Percentiles rank a stretch among this genome's conserved stretches.
These are phyloP conservation scores for Ganoderma multipileum DNA, from an alignment of 1,284 basidiomycete genomes.

Conservation along the genomic window DNA sequence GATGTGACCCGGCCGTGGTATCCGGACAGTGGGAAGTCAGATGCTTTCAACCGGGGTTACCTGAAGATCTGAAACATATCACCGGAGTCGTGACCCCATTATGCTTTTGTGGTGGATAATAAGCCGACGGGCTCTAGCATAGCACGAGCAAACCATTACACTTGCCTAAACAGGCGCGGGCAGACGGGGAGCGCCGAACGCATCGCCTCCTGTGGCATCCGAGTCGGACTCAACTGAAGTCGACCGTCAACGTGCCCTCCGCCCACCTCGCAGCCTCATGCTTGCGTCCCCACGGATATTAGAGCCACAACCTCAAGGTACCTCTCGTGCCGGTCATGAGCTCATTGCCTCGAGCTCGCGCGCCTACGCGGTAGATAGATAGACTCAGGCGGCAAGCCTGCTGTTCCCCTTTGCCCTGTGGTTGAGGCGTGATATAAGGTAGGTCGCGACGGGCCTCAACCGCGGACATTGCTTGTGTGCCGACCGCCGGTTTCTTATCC, in stretches of 20 bases:
- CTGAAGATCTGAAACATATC: too few relatives aligned
- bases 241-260: background rate
- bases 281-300: background rate
- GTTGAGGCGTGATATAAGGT: conserved; percentile 22
- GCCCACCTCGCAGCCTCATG: conserved; percentile 14
- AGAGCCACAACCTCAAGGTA: conserved; percentile 5
- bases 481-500: background rate
- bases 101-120: background rate
- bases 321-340: conserved; percentile 21
- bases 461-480: conserved; percentile 2
- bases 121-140: background rate
- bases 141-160: conserved; percentile 20
- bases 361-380: conserved; percentile 12
- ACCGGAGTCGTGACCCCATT: too few relatives aligned
- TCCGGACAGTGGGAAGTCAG: too few relatives aligned
- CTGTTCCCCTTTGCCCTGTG: conserved; percentile 33
- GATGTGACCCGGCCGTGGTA: too few relatives aligned
- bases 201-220: conserved; percentile 12
- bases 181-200: background rate
- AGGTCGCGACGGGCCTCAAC: background rate
- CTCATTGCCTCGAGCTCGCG: conserved; percentile 21
- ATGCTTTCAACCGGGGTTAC: too few relatives aligned
- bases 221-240: background rate
- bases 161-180: conserved; percentile 19
- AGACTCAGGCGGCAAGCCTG: conserved; percentile 22